These are phyloP conservation scores for Arthroderma sp. DNA, from an alignment of 2,329 filamentous ascomycete species.

Conservation along the genomic window DNA sequence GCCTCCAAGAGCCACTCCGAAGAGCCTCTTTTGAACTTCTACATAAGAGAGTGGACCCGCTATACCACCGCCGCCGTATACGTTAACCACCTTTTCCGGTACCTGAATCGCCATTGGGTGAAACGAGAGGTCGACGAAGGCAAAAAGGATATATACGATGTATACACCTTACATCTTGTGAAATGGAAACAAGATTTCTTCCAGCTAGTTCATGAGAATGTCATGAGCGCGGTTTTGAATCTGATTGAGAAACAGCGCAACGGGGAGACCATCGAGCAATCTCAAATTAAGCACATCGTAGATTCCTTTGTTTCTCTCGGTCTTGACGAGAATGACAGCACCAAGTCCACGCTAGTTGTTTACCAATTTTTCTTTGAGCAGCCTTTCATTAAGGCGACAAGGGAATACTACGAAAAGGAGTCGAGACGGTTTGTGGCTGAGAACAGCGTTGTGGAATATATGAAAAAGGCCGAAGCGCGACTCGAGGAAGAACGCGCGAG, in stretches of 20 bases:
- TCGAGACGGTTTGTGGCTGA: slow-evolving; percentile 90
- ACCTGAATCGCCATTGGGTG: slow-evolving; percentile 96
- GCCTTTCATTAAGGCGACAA: slow-evolving; percentile 78
- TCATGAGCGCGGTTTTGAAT: slow-evolving; percentile 90
- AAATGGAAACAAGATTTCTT: slow-evolving; percentile 93
- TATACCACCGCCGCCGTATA: slow-evolving; percentile 95
- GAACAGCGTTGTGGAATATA: slow-evolving; percentile 96
- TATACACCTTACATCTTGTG: slow-evolving; percentile 91
- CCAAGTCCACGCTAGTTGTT: slow-evolving; percentile 88
- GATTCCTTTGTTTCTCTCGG: slow-evolving; percentile 93
- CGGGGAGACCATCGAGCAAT: slow-evolving; percentile 93
- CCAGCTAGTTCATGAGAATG: slow-evolving; percentile 64
- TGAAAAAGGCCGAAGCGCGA: slow-evolving; percentile 94
- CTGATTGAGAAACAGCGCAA: slow-evolving; percentile 95
- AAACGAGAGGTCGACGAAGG: slow-evolving; percentile 98
- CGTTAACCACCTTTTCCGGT: slow-evolving; percentile 91
- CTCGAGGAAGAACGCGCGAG: slow-evolving; percentile 89
- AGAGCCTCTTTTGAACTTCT: slow-evolving; percentile 79
- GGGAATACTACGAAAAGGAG: slow-evolving; percentile 76
- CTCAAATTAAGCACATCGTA: slow-evolving; percentile 92
- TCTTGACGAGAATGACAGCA: slow-evolving; percentile 80
- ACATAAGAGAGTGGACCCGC: slow-evolving; percentile 91
- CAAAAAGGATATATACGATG: slow-evolving; percentile 95
- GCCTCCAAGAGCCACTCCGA: slow-evolving; percentile 71
- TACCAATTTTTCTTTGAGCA: slow-evolving; percentile 87